phyloP scores from a whole-genome alignment of 176 grass and related monocot species.

The Aegilops sharonensis region DNA sequence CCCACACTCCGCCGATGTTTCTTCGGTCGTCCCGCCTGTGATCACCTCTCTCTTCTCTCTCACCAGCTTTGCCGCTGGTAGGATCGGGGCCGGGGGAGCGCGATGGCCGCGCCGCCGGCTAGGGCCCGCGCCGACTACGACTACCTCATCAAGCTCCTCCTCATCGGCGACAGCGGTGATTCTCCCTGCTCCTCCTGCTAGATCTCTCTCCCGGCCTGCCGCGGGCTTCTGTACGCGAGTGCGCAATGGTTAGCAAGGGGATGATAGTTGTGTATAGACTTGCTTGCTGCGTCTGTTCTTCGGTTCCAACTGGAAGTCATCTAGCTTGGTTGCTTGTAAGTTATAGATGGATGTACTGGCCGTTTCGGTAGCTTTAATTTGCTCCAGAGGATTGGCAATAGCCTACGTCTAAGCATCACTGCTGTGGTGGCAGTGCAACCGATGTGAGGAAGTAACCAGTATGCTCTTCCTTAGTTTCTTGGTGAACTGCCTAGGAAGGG shows the following conservation, averaged over 20 bases:
- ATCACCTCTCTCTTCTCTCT: neutral
- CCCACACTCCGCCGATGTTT: slow-evolving; percentile 1
- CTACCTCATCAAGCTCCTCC: slow-evolving; percentile 81
- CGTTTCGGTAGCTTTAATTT: neutral
- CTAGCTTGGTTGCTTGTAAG: neutral
- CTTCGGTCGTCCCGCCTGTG: neutral
- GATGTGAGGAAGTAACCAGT: neutral
- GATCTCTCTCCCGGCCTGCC: neutral
- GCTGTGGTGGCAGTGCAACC: neutral
- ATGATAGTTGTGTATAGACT: neutral
- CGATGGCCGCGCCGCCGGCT: slow-evolving; percentile 70
- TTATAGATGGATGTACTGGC: neutral
- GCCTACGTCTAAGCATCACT: neutral
- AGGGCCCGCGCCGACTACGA: slow-evolving; percentile 77
- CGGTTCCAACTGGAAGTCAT: neutral
- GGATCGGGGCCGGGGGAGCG: slow-evolving; percentile 23
- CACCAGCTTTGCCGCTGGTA: slow-evolving; percentile 6
- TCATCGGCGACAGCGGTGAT: slow-evolving; percentile 83
- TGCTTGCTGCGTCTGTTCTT: neutral
- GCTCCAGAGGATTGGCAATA: neutral
- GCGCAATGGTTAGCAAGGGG: neutral
- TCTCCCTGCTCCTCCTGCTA: neutral
- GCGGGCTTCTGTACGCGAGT: neutral
- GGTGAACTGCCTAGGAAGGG: neutral
- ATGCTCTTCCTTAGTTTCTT: slow-evolving; percentile 7